Evolutionary conservation across 1,284 basidiomycete genomes (phyloP).

Genomic region (Somion occarium): DNA sequence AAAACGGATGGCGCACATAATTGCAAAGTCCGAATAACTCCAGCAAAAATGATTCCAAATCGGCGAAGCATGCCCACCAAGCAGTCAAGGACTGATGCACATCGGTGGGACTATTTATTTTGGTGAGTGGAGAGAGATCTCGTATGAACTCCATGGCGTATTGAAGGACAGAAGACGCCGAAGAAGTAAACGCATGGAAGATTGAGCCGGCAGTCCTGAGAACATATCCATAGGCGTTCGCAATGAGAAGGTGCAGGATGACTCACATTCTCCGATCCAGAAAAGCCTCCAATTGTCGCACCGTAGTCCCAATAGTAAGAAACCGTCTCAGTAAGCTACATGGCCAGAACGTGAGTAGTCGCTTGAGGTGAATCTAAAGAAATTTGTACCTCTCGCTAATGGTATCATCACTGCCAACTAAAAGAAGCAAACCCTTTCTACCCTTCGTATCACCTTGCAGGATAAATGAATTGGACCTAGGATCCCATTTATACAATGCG

Average conservation of each 20-base stretch:
- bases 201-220: neutral
- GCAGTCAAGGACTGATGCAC: neutral
- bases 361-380: too few species aligned
- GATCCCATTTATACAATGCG: constrained; percentile 56
- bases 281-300: neutral
- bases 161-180: neutral
- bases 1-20: neutral
- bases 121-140: neutral
- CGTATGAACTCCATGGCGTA: neutral
- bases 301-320: neutral
- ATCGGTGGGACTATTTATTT: neutral
- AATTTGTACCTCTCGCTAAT: constrained; percentile 47
- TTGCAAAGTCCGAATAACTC: constrained; percentile 20
- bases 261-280: neutral
- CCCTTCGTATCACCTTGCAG: constrained; percentile 27
- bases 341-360: neutral
- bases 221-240: neutral
- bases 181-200: neutral
- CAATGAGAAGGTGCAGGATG: neutral
- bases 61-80: neutral
- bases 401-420: constrained; percentile 51
- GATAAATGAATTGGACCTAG: constrained; percentile 43
- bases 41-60: constrained; percentile 5
- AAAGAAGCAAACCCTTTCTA: constrained; percentile 32
- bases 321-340: neutral